Evolutionary conservation across 176 grass and related monocot genomes (phyloP).

Genomic region (Lolium perenne): DNA sequence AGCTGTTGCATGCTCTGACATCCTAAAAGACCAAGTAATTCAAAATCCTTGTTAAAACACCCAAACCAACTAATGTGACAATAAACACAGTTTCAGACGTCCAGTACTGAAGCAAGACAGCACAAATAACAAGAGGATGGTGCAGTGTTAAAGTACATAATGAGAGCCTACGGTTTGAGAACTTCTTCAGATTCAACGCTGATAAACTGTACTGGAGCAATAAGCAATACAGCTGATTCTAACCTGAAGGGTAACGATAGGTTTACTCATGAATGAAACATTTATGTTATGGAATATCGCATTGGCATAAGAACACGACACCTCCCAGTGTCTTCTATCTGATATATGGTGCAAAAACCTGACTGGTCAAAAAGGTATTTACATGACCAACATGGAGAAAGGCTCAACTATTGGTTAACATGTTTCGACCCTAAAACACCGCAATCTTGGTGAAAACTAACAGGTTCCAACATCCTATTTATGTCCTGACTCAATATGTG

Average conservation of each 20-base stretch:
- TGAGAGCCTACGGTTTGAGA: neutral
- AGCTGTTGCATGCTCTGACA: neutral
- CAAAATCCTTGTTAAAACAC: conserved; percentile 4
- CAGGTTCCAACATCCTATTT: conserved; percentile 2
- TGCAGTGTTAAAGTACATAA: neutral
- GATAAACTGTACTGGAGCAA: neutral
- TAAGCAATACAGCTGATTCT: conserved; percentile 19
- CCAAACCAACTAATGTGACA: conserved; percentile 35
- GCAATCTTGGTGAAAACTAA: conserved; percentile 1
- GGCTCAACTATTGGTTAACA: neutral
- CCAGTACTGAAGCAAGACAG: neutral
- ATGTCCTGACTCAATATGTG: neutral
- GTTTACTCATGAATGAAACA: neutral
- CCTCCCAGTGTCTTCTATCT: conserved; percentile 5
- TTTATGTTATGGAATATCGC: neutral
- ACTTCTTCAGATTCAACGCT: conserved; percentile 18
- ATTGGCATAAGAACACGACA: conserved; percentile 14
- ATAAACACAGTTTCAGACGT: conserved; percentile 1
- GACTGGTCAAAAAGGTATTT: neutral
- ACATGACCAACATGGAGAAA: neutral
- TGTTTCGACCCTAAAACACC: conserved; percentile 1
- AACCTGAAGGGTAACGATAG: neutral
- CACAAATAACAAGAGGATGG: conserved; percentile 20
- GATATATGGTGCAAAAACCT: conserved; percentile 17
- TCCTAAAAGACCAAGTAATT: conserved; percentile 15